Evolutionary conservation across 768 basidiomycete genomes (phyloP), one percentile per base, ranked within the genome.

Genomic region (Phlegmacium glaucopus): DNA sequence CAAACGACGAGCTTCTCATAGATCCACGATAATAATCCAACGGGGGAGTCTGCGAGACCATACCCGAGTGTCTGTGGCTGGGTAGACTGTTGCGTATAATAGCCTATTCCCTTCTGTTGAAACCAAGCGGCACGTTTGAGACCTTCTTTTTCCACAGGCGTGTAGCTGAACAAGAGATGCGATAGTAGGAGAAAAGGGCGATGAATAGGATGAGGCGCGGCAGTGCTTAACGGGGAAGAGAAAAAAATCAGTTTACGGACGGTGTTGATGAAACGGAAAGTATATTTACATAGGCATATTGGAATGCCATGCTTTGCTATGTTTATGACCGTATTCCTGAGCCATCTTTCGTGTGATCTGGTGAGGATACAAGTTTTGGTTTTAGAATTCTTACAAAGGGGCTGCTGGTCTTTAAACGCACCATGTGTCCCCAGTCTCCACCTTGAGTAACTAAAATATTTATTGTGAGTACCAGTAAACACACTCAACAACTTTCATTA

Each of bases 1-100:
- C 74, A 78, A 26, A 61, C 57, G 18, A 72, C 65, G 11, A 78
- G 52, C 42, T 79, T 77, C 53, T 79, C 77, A 45, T 77, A 79
- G 15, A 80, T 75, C 78, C 77, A 79, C 1, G 70, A 75, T 10
- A 80, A 62, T 15, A 79, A 54, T 1, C 78, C 82, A 3, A 72
- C 70, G 13, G 83, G 83, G 4, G 80, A 82, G 53, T 85, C 83
- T 0, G 77, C 63, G 4, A 84, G 65, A n/a, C 66, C 51, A 53
- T 83, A 83, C 0, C 77, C 80, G 7, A 79, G 52, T 0, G 78
- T 79, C 55, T 79, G 78, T 0, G 78, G 78, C 52, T 71, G 67
- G 0, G 76, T 78, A 4, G 63, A 57, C 50, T 78, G 78, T 35
- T 68, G 54, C 3, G 22, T 13, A 40, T 55, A 60, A 56, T 79